A percentile compares a stretch with the other conserved stretches of the same genome.
Conservation (phyloP, 495 filamentous ascomycete genomes). For the Annulohypoxylon bovei region DNA sequence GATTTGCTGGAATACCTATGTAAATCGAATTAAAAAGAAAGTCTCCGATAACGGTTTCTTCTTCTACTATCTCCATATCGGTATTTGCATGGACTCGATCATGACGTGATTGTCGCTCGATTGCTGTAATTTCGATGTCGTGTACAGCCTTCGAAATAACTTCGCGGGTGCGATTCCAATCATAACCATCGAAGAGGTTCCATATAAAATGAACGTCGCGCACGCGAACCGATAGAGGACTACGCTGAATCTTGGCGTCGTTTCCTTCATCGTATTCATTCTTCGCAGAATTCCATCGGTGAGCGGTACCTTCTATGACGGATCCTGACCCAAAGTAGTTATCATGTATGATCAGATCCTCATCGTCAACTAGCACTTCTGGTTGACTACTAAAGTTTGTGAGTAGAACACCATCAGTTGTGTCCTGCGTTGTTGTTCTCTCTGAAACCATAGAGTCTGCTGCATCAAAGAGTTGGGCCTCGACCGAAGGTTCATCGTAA, state of each 20-base stretch:
- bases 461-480: constrained; percentile 56
- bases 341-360: constrained; percentile 74
- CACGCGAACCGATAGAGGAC: constrained; percentile 79
- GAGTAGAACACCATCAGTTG: constrained; percentile 67
- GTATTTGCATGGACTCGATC: constrained; percentile 53
- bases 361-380: constrained; percentile 40
- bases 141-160: constrained; percentile 86
- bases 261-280: constrained; percentile 76
- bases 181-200: constrained; percentile 98
- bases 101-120: constrained; percentile 69
- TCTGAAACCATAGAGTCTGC: constrained; percentile 49
- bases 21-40: constrained; percentile 99
- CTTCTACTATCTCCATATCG: constrained; percentile 73
- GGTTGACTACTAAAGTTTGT: constrained; percentile 49
- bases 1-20: constrained; percentile 88
- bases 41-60: constrained; percentile 89
- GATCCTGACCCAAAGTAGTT: constrained; percentile 78
- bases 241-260: constrained; percentile 66
- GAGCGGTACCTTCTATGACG: constrained; percentile 71
- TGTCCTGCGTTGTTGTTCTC: constrained; percentile 56
- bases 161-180: constrained; percentile 90
- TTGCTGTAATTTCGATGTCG: constrained; percentile 82
- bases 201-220: constrained; percentile 93
- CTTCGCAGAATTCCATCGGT: constrained; percentile 79
- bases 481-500: constrained; percentile 47